Base-by-base conservation (phyloP, 495 filamentous ascomycete genomes). In the Neurospora sp. region DNA sequence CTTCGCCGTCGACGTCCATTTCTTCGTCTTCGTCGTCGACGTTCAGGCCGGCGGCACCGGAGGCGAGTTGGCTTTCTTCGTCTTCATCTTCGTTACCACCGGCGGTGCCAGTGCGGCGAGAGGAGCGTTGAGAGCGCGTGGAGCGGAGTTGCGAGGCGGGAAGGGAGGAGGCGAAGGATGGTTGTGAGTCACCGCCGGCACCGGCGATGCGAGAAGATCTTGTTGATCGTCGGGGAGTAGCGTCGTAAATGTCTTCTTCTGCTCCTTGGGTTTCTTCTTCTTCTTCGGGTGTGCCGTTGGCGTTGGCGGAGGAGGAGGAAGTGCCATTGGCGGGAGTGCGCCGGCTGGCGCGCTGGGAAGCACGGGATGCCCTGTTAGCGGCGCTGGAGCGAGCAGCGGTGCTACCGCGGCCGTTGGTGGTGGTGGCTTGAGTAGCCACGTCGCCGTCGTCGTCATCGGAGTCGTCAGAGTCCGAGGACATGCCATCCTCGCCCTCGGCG, bases 141-240 rank as follows among this genome's bases (percentile, higher is more conserved):
- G 82, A 79, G 44, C 78, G 76, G 27, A 85, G 75, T 44, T 84
- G 83, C 42, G 84, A 85, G 16, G 83, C 78, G 9, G 85, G 83
- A 11, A 86, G 71, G 6, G 83, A 84, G 11, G 82, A 83, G 37
- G 83, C 83, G 74, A 86, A 86, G 27, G 83, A 85, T 46, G 80
- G 69, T 70, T 86, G 84, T 2, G 81, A 81, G 82, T 81, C 37
- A 78, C 76, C 9, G 71, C 68, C 76, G 31, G 68, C 46, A 16
- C 71, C 48, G 27, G 68, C 69, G 8, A 18, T 44, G 18, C 42
- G 42, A 18, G 42, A 44, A 11, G 77, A 72, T 69, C 83, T 78
- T 48, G 76, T 81, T 2, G 80, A 75, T 16, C 80, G 80, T n/a
- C 78, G 77, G 2, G 83, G 83, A 9, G 82, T 82, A 16, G 81